Evolutionary conservation across 352 stramenopile species (phyloP), one percentile per base, ranked within the genome.

Genomic region (Globisporangium viniferum): DNA sequence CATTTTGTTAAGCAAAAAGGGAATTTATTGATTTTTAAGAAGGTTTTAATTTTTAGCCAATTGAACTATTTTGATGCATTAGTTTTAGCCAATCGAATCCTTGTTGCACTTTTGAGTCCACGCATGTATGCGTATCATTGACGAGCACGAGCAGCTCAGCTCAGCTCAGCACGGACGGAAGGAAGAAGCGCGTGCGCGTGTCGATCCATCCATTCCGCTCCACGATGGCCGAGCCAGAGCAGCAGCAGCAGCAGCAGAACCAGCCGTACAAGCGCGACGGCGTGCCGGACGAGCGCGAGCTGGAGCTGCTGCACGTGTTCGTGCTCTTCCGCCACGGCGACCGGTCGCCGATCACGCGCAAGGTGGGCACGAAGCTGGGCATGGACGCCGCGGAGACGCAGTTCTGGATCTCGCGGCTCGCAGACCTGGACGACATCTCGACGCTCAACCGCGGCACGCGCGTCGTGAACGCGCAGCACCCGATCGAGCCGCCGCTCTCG

Each of bases 291-390:
- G 36, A 62, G 33, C 41, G 66, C 15, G 66, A 77, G 6, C 66
- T 90, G 33, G 59, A 73, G 68, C 73, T 93, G 39, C 61, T 77
- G 54, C 86, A 94, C 46, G 81, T 94, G 69, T 51, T 86, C n/a
- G 78, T 85, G 62, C 70, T 92, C 66, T 93, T 93, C 62, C 86
- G 86, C 14, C 86, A 94, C 68, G 86, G 86, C 49, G 86, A 94
- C 62, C 80, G 86, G 18, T 91, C 86, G n/a, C 86, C 86, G 4
- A 88, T 94, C 74, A 86, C 81, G 49, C 80, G 79, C 41, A 72
- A 66, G 15, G 71, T 92, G 8, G 81, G 79, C 66, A 8, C 64
- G 14, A 78, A 79, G 7, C 57, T 93, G 60, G 7, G 33, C 22
- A 88, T 93, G 73, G 69, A 70, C 24, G 67, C 67, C 51, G 33